Evolutionary conservation across 352 stramenopile genomes (phyloP).

Genomic region (Phytophthora pinifolia): DNA sequence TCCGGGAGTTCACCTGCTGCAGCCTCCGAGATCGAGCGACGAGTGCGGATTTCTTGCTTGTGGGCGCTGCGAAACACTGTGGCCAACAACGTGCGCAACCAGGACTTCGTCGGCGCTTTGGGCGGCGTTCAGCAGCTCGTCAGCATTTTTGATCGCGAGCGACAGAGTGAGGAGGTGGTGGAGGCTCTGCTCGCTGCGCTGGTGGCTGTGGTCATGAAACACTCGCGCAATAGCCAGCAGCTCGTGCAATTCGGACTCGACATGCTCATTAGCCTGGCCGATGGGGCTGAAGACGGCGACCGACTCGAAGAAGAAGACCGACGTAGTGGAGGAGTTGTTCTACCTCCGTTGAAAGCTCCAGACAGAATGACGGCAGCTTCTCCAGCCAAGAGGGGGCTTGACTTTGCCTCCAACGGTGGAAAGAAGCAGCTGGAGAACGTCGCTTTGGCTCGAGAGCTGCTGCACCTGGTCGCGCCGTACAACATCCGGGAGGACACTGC

Average conservation of each 20-base stretch:
- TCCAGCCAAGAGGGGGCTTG: constrained; percentile 4
- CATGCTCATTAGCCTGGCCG: constrained; percentile 56
- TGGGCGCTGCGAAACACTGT: constrained; percentile 70
- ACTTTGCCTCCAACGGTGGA: background rate
- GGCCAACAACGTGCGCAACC: constrained; percentile 56
- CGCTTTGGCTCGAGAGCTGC: constrained; percentile 52
- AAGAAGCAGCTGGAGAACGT: constrained; percentile 41
- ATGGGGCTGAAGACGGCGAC: constrained; percentile 26
- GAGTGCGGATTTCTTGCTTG: constrained; percentile 57
- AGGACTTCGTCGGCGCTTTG: constrained; percentile 59
- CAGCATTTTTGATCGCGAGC: constrained; percentile 41
- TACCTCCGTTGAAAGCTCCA: constrained; percentile 17
- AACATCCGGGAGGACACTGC: constrained; percentile 30
- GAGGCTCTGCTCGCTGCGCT: constrained; percentile 60
- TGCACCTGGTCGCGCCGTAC: constrained; percentile 59
- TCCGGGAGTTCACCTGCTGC: constrained; percentile 16
- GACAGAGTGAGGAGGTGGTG: constrained; percentile 52
- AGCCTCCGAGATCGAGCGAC: constrained; percentile 23
- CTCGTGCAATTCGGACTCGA: constrained; percentile 64
- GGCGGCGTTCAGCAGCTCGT: constrained; percentile 53
- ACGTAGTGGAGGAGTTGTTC: constrained; percentile 22
- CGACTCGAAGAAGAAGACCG: constrained; percentile 37
- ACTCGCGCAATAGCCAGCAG: constrained; percentile 63
- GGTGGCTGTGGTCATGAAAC: constrained; percentile 51
- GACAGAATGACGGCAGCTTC: constrained; percentile 7